A percentile compares a stretch with the other conserved stretches of the same genome.
Conservation (phyloP, 2,329 filamentous ascomycete genomes). For the Seiridium cupressi region DNA sequence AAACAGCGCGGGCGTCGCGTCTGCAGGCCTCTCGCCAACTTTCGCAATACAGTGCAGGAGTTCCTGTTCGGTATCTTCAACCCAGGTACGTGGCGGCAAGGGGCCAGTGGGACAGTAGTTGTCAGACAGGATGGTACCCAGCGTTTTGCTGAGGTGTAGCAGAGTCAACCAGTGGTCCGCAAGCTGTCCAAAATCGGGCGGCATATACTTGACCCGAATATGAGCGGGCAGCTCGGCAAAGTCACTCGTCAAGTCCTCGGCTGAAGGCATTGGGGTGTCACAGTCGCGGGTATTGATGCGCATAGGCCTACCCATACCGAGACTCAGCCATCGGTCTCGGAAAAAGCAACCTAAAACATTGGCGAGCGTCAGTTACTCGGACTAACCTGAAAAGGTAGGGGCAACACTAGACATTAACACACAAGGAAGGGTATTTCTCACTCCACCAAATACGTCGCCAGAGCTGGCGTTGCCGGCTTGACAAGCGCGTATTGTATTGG, state of each 20-base stretch:
- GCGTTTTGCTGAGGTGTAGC: conserved; percentile 10
- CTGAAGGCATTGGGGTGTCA: conserved; percentile 27
- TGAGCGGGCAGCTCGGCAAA: conserved; percentile 3
- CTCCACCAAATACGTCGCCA: conserved; percentile 40
- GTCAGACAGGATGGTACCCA: conserved; percentile 10
- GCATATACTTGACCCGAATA: conserved; percentile 6
- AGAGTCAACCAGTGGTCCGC: conserved; percentile 11
- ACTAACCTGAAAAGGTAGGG: neutral
- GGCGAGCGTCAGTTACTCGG: neutral
- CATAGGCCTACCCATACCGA: conserved; percentile 36
- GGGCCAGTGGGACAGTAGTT: conserved; percentile 11
- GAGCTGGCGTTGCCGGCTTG: conserved; percentile 17
- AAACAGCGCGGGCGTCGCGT: conserved; percentile 7
- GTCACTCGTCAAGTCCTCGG: conserved; percentile 10
- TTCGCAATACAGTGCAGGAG: conserved; percentile 8
- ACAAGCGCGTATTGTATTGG: conserved; percentile 11
- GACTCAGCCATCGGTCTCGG: conserved; percentile 37
- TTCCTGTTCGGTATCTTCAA: conserved; percentile 11
- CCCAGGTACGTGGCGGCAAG: conserved; percentile 8
- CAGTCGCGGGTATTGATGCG: conserved; percentile 35
- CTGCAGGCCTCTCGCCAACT: conserved; percentile 4
- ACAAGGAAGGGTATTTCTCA: neutral
- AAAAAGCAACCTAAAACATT: conserved; percentile 26
- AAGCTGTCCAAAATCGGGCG: conserved; percentile 10
- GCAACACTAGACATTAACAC: too few species aligned